Evolutionary conservation across 1,284 basidiomycete genomes (phyloP), one percentile per base, ranked within the genome.

Genomic region (Ustilago crameri): DNA sequence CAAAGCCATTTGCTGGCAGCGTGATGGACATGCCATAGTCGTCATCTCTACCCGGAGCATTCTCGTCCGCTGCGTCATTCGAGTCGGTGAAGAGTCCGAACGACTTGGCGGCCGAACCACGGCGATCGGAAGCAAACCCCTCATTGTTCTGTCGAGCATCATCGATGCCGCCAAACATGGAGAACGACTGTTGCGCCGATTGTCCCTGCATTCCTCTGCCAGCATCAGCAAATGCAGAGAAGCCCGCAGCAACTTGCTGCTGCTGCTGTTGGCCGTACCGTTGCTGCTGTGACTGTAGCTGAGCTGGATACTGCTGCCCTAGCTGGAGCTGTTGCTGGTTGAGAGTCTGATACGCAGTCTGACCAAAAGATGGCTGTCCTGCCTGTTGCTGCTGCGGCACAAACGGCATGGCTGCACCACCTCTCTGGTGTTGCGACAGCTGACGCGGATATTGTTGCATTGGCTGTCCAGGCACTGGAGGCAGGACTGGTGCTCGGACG

Each of bases 11-110:
- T 23, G 55, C 34, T 7, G 69, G 63, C 43, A 72, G 17, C 18
- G 59, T 42, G 46, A 72, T 72, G 12, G 69, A 62, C 63, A 72
- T 72, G 42, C 62, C 58, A 7, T 51, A 57, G n/a, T 66, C 48
- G 27, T 50, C 40, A 10, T 61, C 58, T 5, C 41, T n/a, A 40
- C n/a, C 1, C 32, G 30, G 12, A 12, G 30, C 5, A 30, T 5
- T 30, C 30, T 30, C 32, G 2, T 45, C 59, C 43, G 37, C 37
- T 9, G 40, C n/a, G 20, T 61, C 41, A 17, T 34, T 18, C 3
- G 49, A 40, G 9, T 26, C 37, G 27, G 41, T 35, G 24, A 45
- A 61, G 10, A 57, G 50, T 2, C 64, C 64, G 17, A 61, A 52
- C 0, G 58, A 18, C 38, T 56, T 43, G 12, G 46, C 32, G 17